Base-by-base conservation (phyloP, 2,329 filamentous ascomycete species). In the Xylaria sp. region DNA sequence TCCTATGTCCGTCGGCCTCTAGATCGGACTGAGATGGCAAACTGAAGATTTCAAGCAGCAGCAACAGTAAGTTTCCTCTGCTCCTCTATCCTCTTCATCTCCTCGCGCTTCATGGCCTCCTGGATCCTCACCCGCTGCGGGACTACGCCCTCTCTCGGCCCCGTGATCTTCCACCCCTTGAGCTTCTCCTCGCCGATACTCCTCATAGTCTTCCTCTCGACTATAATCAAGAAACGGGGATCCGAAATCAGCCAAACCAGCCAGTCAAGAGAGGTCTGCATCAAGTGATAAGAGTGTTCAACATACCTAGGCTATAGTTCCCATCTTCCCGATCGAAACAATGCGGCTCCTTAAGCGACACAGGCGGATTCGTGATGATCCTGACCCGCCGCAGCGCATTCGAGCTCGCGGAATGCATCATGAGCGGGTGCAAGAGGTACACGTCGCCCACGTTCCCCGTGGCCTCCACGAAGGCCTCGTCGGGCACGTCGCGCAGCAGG, bases 361-460 rank as follows among this genome's bases (percentile, higher is more conserved):
- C 84, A 0, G 86, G 85, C 58, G 86, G 86, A 73, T 88, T 88
- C 23, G 86, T 88, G 72, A 89, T 88, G 69, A 88, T 84, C 35
- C 86, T 72, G 23, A 82, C 74, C 47, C 85, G 66, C 73, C 82
- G 73, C 63, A 81, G 79, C 60, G 81, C 71, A 69, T 88, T 88
- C 65, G 82, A 83, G 40, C 81, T 84, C 9, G 85, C 84, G 47
- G 82, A 84, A 75, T 90, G 87, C 77, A 89, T 76, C 86, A 89
- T 90, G 21, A 90, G 78, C 50, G 87, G 87, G 75, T 90, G 87
- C 75, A 90, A 74, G 18, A 90, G 77, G 71, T 84, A 89, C 16
- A 90, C 85, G 68, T 90, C 87, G 9, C 87, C 87, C 0, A 84
- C 81, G 0, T 81, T 74, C 1, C 88, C 88, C 1, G 81, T 84